phyloP scores from a whole-genome alignment of 805 yeast species.

The Lachancea dasiensis region DNA sequence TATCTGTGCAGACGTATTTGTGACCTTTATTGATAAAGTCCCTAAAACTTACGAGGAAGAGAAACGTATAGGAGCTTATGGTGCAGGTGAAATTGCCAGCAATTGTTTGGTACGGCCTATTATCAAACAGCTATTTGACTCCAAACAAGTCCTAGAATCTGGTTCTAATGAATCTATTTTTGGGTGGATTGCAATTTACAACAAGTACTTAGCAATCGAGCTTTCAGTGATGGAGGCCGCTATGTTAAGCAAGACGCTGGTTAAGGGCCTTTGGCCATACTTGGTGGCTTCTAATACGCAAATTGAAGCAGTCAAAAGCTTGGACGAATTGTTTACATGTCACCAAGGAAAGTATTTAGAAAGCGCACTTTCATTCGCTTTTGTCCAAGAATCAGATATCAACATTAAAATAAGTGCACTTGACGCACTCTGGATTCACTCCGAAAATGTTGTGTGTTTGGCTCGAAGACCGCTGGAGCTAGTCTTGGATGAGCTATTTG shows the following conservation, averaged over 20 bases:
- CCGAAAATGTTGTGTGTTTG: slow-evolving; percentile 34
- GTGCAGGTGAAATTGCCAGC: background rate
- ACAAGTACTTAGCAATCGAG: slow-evolving; percentile 26
- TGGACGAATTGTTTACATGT: slow-evolving; percentile 56
- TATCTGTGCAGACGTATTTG: slow-evolving; percentile 34
- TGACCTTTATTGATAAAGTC: slow-evolving; percentile 39
- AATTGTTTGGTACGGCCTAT: slow-evolving; percentile 35
- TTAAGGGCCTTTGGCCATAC: slow-evolving; percentile 50
- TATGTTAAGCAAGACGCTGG: slow-evolving; percentile 20
- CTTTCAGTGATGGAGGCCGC: slow-evolving; percentile 23
- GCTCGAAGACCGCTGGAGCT: slow-evolving; percentile 60
- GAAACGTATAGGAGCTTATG: background rate
- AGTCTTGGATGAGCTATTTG: slow-evolving; percentile 56
- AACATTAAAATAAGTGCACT: slow-evolving; percentile 48
- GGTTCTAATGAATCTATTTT: slow-evolving; percentile 16
- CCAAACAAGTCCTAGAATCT: slow-evolving; percentile 10
- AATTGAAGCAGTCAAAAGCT: slow-evolving; percentile 60
- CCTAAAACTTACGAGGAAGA: slow-evolving; percentile 23
- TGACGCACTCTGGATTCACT: slow-evolving; percentile 68
- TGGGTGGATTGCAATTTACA: slow-evolving; percentile 29
- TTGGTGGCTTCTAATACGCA: slow-evolving; percentile 48
- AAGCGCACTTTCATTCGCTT: slow-evolving; percentile 59
- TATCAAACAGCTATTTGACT: slow-evolving; percentile 22
- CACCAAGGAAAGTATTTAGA: slow-evolving; percentile 55
- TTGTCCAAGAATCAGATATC: slow-evolving; percentile 38